These are phyloP conservation scores for Lasiodiplodia sp. DNA, from an alignment of 2,329 filamentous ascomycete species.

Conservation along the genomic window DNA sequence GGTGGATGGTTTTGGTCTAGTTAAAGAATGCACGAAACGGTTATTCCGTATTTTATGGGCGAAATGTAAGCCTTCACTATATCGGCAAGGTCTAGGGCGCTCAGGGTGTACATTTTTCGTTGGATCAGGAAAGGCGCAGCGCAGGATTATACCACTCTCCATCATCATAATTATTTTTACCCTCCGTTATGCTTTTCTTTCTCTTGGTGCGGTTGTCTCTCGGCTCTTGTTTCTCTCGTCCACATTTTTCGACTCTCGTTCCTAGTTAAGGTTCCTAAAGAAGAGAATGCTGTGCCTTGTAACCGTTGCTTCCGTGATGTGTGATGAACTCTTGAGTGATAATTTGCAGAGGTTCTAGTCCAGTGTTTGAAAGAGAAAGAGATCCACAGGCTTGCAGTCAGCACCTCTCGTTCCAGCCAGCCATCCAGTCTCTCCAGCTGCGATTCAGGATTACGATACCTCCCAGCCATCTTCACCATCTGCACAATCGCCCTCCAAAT, in stretches of 20 bases:
- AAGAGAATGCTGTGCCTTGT: background rate
- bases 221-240: background rate
- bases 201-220: background rate
- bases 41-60: background rate
- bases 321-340: background rate
- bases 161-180: background rate
- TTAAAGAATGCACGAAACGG: background rate
- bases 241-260: background rate
- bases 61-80: background rate
- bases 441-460: too few species aligned
- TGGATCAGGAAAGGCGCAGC: background rate
- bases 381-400: too few species aligned
- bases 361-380: too few species aligned
- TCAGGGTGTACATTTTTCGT: background rate
- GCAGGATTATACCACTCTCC: conserved; percentile 13
- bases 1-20: conserved; percentile 28
- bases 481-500: too few species aligned
- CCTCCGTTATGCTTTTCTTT: background rate
- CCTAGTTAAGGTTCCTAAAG: background rate
- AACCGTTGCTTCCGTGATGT: background rate
- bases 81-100: conserved; percentile 1
- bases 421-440: too few species aligned
- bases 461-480: too few species aligned
- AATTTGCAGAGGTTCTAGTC: too few species aligned
- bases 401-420: too few species aligned